A percentile compares a stretch with the other conserved stretches of the same genome.
Conservation (phyloP, 2,329 filamentous ascomycete genomes). For the Penicillium sp. region DNA sequence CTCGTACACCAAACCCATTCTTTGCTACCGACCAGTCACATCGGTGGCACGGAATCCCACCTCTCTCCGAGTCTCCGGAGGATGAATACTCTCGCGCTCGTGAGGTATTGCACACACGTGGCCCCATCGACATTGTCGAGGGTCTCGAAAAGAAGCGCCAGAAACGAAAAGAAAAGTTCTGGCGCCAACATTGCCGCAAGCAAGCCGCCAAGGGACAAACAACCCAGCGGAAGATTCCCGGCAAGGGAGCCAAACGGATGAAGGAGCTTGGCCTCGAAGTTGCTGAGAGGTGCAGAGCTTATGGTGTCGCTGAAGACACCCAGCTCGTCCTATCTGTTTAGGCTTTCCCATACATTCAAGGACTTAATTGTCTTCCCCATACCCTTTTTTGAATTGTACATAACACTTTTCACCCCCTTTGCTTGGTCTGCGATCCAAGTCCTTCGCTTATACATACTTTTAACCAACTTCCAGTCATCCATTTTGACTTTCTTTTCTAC, state of each 20-base stretch:
- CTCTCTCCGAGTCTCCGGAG: constrained; percentile 38
- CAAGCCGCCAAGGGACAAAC: constrained; percentile 64
- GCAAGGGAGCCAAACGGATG: constrained; percentile 92
- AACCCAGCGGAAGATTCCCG: constrained; percentile 68
- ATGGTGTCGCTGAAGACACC: constrained; percentile 51
- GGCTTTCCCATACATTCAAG: constrained; percentile 15
- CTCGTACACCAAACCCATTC: constrained; percentile 73
- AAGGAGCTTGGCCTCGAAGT: constrained; percentile 84
- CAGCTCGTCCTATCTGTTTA: constrained; percentile 73
- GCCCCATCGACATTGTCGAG: constrained; percentile 97
- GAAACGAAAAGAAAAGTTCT: constrained; percentile 88
- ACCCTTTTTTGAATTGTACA: constrained; percentile 22
- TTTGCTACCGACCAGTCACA: constrained; percentile 41
- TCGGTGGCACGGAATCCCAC: constrained; percentile 33
- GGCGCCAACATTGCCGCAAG: constrained; percentile 84
- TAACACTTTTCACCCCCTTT: constrained; percentile 9
- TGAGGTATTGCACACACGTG: constrained; percentile 68
- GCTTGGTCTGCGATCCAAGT: constrained; percentile 22
- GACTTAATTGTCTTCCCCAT: constrained; percentile 21
- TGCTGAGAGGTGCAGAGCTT: constrained; percentile 76
- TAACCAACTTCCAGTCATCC: constrained; percentile 22
- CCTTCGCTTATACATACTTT: constrained; percentile 30
- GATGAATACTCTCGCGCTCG: constrained; percentile 36
- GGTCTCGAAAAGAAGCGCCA: constrained; percentile 92
- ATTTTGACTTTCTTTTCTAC: constrained; percentile 16